A percentile compares a stretch with the other conserved stretches of the same genome.
phyloP scores from a whole-genome alignment of 257 asterid genomes.

The Plectranthus barbatus region DNA sequence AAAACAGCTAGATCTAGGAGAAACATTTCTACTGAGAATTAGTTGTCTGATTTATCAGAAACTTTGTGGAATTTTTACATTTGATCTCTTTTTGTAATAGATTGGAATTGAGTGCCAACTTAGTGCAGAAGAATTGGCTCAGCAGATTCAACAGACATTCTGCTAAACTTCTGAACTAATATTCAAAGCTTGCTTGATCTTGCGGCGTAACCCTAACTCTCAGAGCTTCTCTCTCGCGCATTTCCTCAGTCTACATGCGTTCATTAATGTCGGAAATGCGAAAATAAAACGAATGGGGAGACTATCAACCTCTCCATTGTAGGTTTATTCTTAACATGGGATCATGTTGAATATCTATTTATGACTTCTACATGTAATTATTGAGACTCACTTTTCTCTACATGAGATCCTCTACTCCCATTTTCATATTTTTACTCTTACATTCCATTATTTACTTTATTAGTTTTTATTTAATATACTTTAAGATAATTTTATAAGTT shows the following conservation, averaged over 20 bases:
- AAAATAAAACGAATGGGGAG: slow-evolving; percentile 21
- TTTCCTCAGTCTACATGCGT: neutral
- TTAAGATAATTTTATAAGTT: no score
- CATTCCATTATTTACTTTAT: no score
- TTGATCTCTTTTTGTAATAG: slow-evolving; percentile 20
- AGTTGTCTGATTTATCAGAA: neutral
- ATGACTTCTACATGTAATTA: neutral
- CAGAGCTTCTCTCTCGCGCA: neutral
- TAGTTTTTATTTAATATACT: no score
- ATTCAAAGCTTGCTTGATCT: slow-evolving; percentile 2
- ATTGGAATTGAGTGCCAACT: slow-evolving; percentile 94
- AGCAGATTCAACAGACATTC: slow-evolving; percentile 84
- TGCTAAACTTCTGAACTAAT: slow-evolving; percentile 26
- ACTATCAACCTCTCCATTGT: slow-evolving; percentile 1
- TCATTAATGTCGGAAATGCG: neutral
- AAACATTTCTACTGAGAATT: neutral
- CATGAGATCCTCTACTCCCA: neutral
- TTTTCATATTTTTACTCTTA: no score
- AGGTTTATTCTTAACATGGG: neutral
- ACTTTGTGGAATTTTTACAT: neutral
- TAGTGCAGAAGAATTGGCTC: slow-evolving; percentile 93
- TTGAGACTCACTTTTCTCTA: no score
- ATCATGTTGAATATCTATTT: neutral
- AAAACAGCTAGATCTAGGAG: no score
- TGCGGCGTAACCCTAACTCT: slow-evolving; percentile 8